Conservation (phyloP, 139 green algal genomes). For the Picochlorum sp. region DNA sequence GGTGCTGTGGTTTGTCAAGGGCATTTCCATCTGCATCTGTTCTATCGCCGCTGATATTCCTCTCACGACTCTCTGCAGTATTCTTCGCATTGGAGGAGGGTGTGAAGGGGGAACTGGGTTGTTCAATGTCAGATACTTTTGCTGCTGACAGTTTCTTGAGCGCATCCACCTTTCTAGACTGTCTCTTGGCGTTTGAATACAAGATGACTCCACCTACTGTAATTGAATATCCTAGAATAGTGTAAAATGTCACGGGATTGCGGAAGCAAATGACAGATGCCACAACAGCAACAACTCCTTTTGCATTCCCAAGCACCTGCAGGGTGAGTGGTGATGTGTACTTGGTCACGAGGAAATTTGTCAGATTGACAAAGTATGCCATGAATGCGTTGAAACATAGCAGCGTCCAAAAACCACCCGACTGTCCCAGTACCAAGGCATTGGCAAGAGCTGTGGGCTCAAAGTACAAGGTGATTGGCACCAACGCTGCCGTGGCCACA, state of each 20-base stretch:
- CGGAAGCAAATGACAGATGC: constrained; percentile 76
- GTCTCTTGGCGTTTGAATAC: constrained; percentile 37
- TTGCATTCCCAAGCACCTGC: constrained; percentile 95
- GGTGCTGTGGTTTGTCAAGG: no score
- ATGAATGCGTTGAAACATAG: background rate
- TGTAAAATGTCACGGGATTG: constrained; percentile 59
- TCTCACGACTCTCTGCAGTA: no score
- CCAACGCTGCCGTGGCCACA: constrained; percentile 54
- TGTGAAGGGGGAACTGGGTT: background rate
- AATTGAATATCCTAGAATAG: constrained; percentile 70
- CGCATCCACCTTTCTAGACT: background rate
- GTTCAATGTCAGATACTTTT: constrained; percentile 1
- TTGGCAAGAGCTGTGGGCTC: constrained; percentile 43
- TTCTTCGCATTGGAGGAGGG: no score
- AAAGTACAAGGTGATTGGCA: constrained; percentile 59
- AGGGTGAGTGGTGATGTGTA: constrained; percentile 89
- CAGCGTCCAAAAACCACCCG: constrained; percentile 53
- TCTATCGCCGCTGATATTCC: background rate
- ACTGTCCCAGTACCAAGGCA: constrained; percentile 16
- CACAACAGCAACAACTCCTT: constrained; percentile 82
- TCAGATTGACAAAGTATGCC: constrained; percentile 94
- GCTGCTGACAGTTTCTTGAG: background rate
- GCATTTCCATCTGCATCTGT: background rate
- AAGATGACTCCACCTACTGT: constrained; percentile 67
- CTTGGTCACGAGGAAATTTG: constrained; percentile 97